These are phyloP conservation scores for Eleusine coracana DNA, from an alignment of 176 grass and related monocot genomes.

Conservation along the genomic window DNA sequence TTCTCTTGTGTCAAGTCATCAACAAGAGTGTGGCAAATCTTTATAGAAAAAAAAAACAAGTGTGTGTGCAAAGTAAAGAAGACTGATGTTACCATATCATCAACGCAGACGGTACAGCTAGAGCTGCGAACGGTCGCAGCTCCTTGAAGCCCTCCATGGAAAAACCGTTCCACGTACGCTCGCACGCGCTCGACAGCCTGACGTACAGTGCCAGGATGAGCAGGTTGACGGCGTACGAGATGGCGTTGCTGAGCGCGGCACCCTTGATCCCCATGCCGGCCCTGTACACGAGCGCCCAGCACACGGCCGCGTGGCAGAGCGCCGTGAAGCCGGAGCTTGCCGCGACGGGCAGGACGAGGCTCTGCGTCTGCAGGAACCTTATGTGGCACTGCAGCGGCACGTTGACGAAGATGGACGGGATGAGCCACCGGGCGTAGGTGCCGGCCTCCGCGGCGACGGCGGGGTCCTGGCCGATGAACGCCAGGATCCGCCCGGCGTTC, in stretches of 20 bases:
- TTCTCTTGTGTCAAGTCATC: no score
- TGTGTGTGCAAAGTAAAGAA: no score
- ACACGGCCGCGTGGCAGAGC: slow-evolving; percentile 10
- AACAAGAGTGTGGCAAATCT: no score
- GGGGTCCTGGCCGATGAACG: neutral
- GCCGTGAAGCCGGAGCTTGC: slow-evolving; percentile 31
- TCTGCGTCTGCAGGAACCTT: slow-evolving; percentile 49
- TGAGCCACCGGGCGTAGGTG: slow-evolving; percentile 59
- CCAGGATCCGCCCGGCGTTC: neutral
- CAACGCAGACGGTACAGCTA: slow-evolving; percentile 44
- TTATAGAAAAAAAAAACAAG: no score
- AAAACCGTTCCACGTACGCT: slow-evolving; percentile 33
- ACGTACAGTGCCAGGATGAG: slow-evolving; percentile 15
- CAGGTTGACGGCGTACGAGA: slow-evolving; percentile 39
- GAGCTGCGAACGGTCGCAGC: slow-evolving; percentile 7
- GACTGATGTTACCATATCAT: slow-evolving; percentile 33
- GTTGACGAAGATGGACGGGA: slow-evolving; percentile 61
- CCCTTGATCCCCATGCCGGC: slow-evolving; percentile 42
- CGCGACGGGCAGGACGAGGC: slow-evolving; percentile 41
- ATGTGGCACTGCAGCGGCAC: slow-evolving; percentile 64
- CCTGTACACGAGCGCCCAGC: slow-evolving; percentile 40
- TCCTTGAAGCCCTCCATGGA: slow-evolving; percentile 13
- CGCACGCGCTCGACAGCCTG: slow-evolving; percentile 10
- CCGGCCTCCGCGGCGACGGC: slow-evolving; percentile 50
- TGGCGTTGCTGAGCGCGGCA: slow-evolving; percentile 40